A percentile compares a stretch with the other conserved stretches of the same genome.
These are phyloP conservation scores for Cryphonectria japonica DNA, from an alignment of 2,329 filamentous ascomycete genomes.

Conservation along the genomic window DNA sequence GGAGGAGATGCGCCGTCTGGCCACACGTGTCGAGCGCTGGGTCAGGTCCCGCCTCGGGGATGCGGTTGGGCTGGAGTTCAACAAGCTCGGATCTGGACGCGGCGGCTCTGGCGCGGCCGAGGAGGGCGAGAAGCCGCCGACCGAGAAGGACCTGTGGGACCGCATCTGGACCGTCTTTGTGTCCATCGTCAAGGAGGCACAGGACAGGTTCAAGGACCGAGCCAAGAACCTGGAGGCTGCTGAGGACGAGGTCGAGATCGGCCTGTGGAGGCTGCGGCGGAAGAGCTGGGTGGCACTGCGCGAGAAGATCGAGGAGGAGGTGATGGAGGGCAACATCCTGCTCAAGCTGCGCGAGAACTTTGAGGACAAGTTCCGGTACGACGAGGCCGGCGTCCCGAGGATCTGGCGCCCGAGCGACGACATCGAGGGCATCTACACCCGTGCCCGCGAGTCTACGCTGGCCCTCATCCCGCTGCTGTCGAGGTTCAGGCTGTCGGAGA, in stretches of 20 bases:
- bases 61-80: conserved; percentile 90
- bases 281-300: conserved; percentile 94
- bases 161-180: conserved; percentile 89
- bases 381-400: conserved; percentile 88
- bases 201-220: conserved; percentile 81
- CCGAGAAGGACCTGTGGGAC: conserved; percentile 92
- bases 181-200: conserved; percentile 81
- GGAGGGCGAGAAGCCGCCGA: conserved; percentile 69
- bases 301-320: conserved; percentile 92
- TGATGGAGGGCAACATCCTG: conserved; percentile 95
- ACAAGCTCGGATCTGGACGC: conserved; percentile 88
- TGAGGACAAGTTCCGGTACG: conserved; percentile 98
- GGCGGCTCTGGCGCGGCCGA: conserved; percentile 82
- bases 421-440: conserved; percentile 94
- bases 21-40: conserved; percentile 90
- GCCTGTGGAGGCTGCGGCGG: conserved; percentile 86
- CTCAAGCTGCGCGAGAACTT: conserved; percentile 98
- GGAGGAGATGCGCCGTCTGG: conserved; percentile 93
- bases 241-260: conserved; percentile 86
- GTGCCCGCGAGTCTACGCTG: conserved; percentile 88
- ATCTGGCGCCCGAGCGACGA: conserved; percentile 98
- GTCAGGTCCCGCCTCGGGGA: conserved; percentile 87
- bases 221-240: conserved; percentile 94
- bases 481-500: conserved; percentile 77
- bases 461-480: conserved; percentile 88